A percentile compares a stretch with the other conserved stretches of the same genome.
phyloP scores from a whole-genome alignment of 306 rosid species.

The Lablab purpureus region DNA sequence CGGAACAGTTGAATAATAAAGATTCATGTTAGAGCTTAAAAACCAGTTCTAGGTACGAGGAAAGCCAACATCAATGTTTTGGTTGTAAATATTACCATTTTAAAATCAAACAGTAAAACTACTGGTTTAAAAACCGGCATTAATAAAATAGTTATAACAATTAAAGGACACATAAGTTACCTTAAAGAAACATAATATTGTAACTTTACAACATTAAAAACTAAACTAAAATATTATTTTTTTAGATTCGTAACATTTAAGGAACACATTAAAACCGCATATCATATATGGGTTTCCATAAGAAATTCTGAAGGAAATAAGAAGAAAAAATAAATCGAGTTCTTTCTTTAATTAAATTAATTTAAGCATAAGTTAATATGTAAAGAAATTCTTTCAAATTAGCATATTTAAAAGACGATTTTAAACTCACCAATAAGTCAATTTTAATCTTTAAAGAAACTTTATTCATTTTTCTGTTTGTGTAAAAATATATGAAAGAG shows the following conservation, averaged over 20 bases:
- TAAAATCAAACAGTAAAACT: not conserved
- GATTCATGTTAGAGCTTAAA: slow-evolving; percentile 24
- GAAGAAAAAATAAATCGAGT: too few species aligned
- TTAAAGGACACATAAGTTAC: not conserved
- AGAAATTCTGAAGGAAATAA: too few species aligned
- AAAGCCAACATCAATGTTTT: slow-evolving; percentile 32
- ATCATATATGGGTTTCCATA: not conserved
- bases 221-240: not conserved
- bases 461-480: too few species aligned
- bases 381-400: too few species aligned
- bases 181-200: not conserved
- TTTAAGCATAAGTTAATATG: too few species aligned
- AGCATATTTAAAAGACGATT: too few species aligned
- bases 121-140: not conserved
- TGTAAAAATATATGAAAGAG: too few species aligned
- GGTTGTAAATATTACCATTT: not conserved
- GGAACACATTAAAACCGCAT: not conserved
- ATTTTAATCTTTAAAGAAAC: too few species aligned
- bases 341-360: too few species aligned
- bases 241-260: not conserved
- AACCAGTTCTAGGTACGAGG: slow-evolving; percentile 14
- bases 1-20: slow-evolving; percentile 1
- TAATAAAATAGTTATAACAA: not conserved
- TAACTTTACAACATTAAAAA: not conserved
- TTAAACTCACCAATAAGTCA: too few species aligned